Evolutionary conservation across 306 rosid species (phyloP).

Genomic region (Quercus wislizeni): DNA sequence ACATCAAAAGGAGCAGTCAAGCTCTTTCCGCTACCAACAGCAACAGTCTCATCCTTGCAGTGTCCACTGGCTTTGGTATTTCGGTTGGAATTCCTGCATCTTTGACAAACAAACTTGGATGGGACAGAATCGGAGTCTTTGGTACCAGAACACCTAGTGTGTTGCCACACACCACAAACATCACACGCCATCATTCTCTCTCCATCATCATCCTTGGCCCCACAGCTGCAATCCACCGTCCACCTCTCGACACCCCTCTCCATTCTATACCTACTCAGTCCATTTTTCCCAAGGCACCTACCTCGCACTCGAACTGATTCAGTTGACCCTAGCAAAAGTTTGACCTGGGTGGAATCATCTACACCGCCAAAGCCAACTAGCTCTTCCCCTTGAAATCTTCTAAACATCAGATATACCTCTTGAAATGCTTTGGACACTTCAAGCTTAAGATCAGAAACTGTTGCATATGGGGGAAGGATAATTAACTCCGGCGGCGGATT

Average conservation of each 20-base stretch:
- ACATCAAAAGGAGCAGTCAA: constrained; percentile 43
- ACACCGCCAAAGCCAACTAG: constrained; percentile 58
- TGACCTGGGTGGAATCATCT: constrained; percentile 68
- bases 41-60: constrained; percentile 49
- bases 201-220: constrained; percentile 93
- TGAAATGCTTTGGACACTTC: constrained; percentile 79
- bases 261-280: constrained; percentile 70
- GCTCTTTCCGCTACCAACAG: constrained; percentile 36
- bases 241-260: constrained; percentile 92
- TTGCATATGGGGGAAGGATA: constrained; percentile 56
- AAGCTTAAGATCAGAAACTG: constrained; percentile 60
- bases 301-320: constrained; percentile 57
- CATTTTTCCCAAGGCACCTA: constrained; percentile 61
- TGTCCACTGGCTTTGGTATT: constrained; percentile 35
- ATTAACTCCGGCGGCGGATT: constrained; percentile 69
- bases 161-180: constrained; percentile 81
- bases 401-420: constrained; percentile 72
- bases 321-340: constrained; percentile 51
- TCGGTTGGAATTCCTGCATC: constrained; percentile 45
- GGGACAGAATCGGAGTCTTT: constrained; percentile 68
- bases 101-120: constrained; percentile 60
- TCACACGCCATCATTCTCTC: constrained; percentile 98
- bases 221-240: constrained; percentile 93
- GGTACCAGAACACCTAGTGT: constrained; percentile 81
- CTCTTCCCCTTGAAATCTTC: constrained; percentile 72